Evolutionary conservation across 345 rosid genomes (phyloP).

Genomic region (Eucalyptus cloeziana): DNA sequence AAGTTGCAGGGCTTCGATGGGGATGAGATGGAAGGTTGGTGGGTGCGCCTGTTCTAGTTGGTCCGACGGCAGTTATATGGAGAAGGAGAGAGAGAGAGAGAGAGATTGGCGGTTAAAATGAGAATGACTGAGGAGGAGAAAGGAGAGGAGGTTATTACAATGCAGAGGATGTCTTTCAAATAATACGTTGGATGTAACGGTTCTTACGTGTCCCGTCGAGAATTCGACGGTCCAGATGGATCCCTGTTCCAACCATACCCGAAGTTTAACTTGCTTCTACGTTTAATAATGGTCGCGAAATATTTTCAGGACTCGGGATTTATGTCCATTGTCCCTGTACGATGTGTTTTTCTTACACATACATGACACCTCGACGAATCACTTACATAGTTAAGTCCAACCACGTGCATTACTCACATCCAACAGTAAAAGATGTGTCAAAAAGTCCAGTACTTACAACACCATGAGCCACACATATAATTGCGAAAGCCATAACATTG

Average conservation of each 20-base stretch:
- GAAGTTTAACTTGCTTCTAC: background rate
- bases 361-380: fast-evolving
- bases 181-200: background rate
- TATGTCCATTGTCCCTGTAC: too few species aligned
- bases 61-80: background rate
- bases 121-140: background rate
- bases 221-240: background rate
- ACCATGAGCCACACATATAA: too few species aligned
- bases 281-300: background rate
- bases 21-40: background rate
- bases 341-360: too few species aligned
- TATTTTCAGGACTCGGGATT: background rate
- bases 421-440: too few species aligned
- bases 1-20: background rate
- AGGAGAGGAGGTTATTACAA: background rate
- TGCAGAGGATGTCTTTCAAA: background rate
- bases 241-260: background rate
- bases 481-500: too few species aligned
- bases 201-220: background rate
- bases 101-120: background rate
- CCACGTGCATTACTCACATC: too few species aligned
- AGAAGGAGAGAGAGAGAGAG: background rate
- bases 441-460: too few species aligned
- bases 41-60: background rate
- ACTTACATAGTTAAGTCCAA: too few species aligned